A percentile compares a stretch with the other conserved stretches of the same genome.
phyloP scores from a whole-genome alignment of 176 grass and related monocot genomes.

The Stipa capillata region DNA sequence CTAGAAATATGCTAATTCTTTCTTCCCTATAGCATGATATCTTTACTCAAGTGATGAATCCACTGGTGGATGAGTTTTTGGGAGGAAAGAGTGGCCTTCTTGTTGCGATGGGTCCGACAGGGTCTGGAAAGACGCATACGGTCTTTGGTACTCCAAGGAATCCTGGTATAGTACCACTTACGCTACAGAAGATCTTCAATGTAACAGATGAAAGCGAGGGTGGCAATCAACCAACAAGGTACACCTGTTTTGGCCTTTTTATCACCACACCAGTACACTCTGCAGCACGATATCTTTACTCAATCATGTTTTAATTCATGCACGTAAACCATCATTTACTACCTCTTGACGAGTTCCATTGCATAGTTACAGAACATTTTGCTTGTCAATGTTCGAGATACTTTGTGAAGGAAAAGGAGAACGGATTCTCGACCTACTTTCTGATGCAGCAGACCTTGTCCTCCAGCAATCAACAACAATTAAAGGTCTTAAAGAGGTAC shows the following conservation, averaged over 20 bases:
- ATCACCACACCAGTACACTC: neutral
- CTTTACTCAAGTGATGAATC: slow-evolving; percentile 59
- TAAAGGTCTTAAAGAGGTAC: slow-evolving; percentile 92
- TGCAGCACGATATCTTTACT: too few relatives aligned
- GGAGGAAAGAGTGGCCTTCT: slow-evolving; percentile 66
- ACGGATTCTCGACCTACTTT: slow-evolving; percentile 65
- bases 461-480: slow-evolving; percentile 59
- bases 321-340: neutral
- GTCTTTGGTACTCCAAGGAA: slow-evolving; percentile 62
- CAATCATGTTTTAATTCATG: neutral
- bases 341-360: neutral
- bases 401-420: slow-evolving; percentile 81
- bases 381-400: slow-evolving; percentile 81
- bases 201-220: neutral
- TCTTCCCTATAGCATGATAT: slow-evolving; percentile 51
- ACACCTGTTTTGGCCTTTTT: neutral
- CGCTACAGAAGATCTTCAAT: slow-evolving; percentile 47
- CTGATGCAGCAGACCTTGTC: slow-evolving; percentile 43
- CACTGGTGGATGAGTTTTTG: slow-evolving; percentile 68
- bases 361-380: slow-evolving; percentile 51
- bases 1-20: neutral
- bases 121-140: slow-evolving; percentile 87
- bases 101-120: slow-evolving; percentile 70
- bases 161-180: slow-evolving; percentile 61
- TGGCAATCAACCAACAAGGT: neutral